A percentile compares a stretch with the other conserved stretches of the same genome.
phyloP scores from a whole-genome alignment of 1,284 basidiomycete genomes.

The Ceratobasidium sp. region DNA sequence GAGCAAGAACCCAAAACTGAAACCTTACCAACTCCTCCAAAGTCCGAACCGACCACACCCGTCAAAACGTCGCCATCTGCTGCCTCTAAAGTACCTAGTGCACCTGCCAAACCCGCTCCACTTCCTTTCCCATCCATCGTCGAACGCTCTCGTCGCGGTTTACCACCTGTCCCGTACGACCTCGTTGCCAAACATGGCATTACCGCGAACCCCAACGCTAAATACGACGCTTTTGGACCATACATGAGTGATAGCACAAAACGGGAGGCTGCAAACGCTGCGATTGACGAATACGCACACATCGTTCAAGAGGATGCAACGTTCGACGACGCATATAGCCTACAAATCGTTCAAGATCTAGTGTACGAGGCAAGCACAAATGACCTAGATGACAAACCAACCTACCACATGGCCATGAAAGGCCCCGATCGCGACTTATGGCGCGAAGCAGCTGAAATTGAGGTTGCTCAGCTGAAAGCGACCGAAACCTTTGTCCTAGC shows the following conservation, averaged over 20 bases:
- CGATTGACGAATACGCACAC: conserved; percentile 2
- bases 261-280: conserved; percentile 9
- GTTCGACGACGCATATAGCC: conserved; percentile 22
- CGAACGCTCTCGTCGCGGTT: neutral
- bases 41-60: neutral
- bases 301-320: neutral
- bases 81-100: neutral
- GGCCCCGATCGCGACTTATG: conserved; percentile 12
- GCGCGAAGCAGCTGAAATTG: conserved; percentile 4
- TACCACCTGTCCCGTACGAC: neutral
- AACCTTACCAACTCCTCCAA: neutral
- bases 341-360: neutral
- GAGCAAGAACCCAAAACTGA: neutral
- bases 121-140: neutral
- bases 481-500: neutral
- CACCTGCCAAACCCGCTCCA: neutral
- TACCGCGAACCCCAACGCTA: neutral
- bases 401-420: conserved; percentile 11
- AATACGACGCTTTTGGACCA: conserved; percentile 1
- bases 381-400: neutral
- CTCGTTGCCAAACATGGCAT: neutral
- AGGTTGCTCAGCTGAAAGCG: conserved; percentile 12
- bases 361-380: neutral
- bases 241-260: conserved; percentile 1
- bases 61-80: neutral